Evolutionary conservation across 2,329 filamentous ascomycete genomes (phyloP).

Genomic region (Trichoderma hamatum): DNA sequence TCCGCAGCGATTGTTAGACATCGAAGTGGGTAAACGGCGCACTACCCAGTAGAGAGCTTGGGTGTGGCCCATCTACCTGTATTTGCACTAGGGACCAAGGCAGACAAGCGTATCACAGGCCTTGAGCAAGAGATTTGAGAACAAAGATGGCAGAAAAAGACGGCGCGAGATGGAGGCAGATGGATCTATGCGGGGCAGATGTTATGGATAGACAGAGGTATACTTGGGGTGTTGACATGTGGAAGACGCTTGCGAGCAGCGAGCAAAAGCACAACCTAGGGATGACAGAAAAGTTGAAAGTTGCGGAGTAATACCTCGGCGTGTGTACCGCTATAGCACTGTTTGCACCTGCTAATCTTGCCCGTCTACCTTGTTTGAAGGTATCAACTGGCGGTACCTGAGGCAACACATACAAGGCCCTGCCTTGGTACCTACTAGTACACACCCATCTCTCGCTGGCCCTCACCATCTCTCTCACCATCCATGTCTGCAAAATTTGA

Average conservation of each 20-base stretch:
- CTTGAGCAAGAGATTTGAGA: background rate
- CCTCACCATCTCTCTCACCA: conserved; percentile 1
- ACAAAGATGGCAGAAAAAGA: background rate
- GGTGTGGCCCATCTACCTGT: background rate
- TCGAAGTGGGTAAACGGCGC: background rate
- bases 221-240: conserved; percentile 6
- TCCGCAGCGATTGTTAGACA: background rate
- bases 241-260: background rate
- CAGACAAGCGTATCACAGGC: background rate
- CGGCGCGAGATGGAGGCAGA: conserved; percentile 11
- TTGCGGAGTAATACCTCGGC: conserved; percentile 16
- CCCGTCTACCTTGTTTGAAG: background rate
- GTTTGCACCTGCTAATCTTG: background rate
- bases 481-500: conserved; percentile 18
- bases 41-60: background rate
- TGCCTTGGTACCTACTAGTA: background rate
- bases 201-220: background rate
- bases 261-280: background rate
- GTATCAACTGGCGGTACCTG: background rate
- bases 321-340: background rate
- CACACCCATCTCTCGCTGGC: background rate
- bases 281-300: background rate
- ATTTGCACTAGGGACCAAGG: background rate
- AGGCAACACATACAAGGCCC: conserved; percentile 4
- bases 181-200: conserved; percentile 24